phyloP scores from a whole-genome alignment of 768 basidiomycete genomes.

The Pholiota microspora region DNA sequence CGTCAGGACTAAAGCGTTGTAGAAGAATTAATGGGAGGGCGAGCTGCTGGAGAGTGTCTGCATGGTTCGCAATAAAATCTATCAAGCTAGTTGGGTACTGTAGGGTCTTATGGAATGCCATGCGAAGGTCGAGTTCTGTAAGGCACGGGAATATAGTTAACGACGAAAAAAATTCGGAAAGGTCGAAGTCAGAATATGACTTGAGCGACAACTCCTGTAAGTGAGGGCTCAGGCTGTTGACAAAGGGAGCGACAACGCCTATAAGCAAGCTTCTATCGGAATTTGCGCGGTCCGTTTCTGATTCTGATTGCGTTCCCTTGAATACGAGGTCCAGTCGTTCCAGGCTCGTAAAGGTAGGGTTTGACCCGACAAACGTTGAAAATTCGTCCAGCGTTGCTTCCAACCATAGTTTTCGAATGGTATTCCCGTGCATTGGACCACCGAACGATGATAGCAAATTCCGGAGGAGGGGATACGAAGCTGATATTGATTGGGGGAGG shows the following conservation, averaged over 20 bases:
- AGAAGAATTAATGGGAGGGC: constrained; percentile 39
- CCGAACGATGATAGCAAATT: constrained; percentile 36
- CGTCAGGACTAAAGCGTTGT: constrained; percentile 25
- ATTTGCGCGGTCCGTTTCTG: background rate
- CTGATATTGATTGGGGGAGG: constrained; percentile 1
- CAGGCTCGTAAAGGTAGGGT: constrained; percentile 29
- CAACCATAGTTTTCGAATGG: constrained; percentile 33
- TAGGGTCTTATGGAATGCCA: constrained; percentile 39
- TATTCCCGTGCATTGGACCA: constrained; percentile 32
- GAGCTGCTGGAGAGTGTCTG: constrained; percentile 30
- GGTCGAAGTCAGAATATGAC: constrained; percentile 39
- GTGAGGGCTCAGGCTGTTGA: constrained; percentile 33
- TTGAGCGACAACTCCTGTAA: constrained; percentile 34
- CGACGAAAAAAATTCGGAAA: constrained; percentile 37
- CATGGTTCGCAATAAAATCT: constrained; percentile 26
- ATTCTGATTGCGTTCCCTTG: constrained; percentile 14
- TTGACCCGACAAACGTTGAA: constrained; percentile 28
- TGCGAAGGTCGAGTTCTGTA: constrained; percentile 30
- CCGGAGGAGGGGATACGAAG: constrained; percentile 22
- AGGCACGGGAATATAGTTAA: constrained; percentile 33
- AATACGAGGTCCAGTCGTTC: constrained; percentile 38
- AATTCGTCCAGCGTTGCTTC: constrained; percentile 35
- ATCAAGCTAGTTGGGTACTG: constrained; percentile 35
- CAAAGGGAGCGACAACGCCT: constrained; percentile 36
- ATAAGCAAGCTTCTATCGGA: constrained; percentile 4